phyloP scores from a whole-genome alignment of 2,329 filamentous ascomycete species.

The Exutisphaerella laricina region DNA sequence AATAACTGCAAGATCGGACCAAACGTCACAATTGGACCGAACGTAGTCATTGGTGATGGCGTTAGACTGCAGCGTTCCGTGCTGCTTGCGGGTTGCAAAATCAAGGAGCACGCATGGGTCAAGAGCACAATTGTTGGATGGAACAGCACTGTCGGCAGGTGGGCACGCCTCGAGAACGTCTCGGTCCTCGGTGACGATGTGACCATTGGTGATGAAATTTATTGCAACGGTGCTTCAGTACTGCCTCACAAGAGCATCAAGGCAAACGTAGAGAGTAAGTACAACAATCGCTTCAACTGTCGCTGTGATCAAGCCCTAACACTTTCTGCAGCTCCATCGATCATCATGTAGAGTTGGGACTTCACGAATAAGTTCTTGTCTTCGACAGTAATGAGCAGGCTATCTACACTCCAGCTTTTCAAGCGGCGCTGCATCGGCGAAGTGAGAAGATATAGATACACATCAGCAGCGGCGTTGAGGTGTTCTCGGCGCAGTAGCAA shows the following conservation, averaged over 20 bases:
- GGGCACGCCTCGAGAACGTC: slow-evolving; percentile 95
- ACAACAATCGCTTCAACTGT: background rate
- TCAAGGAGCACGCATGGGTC: slow-evolving; percentile 98
- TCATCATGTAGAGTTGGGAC: slow-evolving; percentile 21
- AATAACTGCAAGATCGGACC: slow-evolving; percentile 98
- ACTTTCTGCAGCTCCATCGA: slow-evolving; percentile 18
- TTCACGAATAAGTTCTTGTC: background rate
- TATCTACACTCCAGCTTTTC: slow-evolving; percentile 4
- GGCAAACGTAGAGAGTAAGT: slow-evolving; percentile 80
- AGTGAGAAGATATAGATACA: background rate
- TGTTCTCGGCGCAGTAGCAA: slow-evolving; percentile 2
- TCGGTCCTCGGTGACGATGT: slow-evolving; percentile 98
- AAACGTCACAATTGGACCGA: slow-evolving; percentile 92
- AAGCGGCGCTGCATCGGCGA: slow-evolving; percentile 2
- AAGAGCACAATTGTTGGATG: slow-evolving; percentile 98
- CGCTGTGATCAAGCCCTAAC: slow-evolving; percentile 9
- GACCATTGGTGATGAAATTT: slow-evolving; percentile 95
- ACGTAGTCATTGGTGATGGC: slow-evolving; percentile 87
- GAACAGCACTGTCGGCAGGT: slow-evolving; percentile 93
- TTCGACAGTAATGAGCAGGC: background rate
- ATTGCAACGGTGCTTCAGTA: slow-evolving; percentile 86
- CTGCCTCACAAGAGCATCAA: slow-evolving; percentile 99
- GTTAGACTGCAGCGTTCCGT: slow-evolving; percentile 92
- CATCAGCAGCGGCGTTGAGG: slow-evolving; percentile 5
- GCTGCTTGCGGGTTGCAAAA: slow-evolving; percentile 78